Base-by-base conservation (phyloP, 2,329 filamentous ascomycete genomes). In the Xylariomycetidae sp. region DNA sequence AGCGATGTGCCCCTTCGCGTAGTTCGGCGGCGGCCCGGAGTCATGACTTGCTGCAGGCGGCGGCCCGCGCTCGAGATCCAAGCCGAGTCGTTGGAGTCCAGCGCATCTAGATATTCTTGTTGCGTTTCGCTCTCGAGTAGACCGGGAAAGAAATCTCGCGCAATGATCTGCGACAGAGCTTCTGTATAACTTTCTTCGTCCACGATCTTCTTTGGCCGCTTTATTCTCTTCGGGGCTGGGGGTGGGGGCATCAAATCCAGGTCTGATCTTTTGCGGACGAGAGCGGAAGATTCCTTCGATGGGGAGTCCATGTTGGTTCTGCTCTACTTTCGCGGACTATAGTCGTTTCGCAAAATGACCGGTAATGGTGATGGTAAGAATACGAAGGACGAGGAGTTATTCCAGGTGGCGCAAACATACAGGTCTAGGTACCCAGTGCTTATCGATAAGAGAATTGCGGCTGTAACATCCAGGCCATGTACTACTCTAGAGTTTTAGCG, bases 141-240 rank as follows among this genome's bases (percentile, higher is more conserved):
- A 0, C 90, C 92, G 0, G 92, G 92, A 53, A 97, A 98, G 68
- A 94, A 98, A 68, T 98, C 92, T 45, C 92, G 81, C 8, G 88
- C 87, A 43, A 98, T 95, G 55, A 98, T 97, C 48, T 92, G 83
- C 1, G 89, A 95, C 17, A 98, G 71, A 1, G 86, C 85, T 37
- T 88, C 80, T 3, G 88, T 92, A 61, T 98, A 98, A 33, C 84
- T 80, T 48, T 98, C 90, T 69, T 98, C 92, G 58, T 95, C 88
- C 17, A 98, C 76, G 17, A 96, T 80, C 42, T 83, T 85, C 42
- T 82, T 80, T 0, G 92, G 92, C 33, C 92, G 77, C 63, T 96
- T 96, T 54, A 96, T 94, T 38, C 88, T 83, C 60, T 95, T 97
- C 26, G 81, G 70, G 0, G 80, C 74, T 4, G 88, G 87, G 5